Base-by-base conservation (phyloP, 805 yeast species). In the Candida endomychidarum region DNA sequence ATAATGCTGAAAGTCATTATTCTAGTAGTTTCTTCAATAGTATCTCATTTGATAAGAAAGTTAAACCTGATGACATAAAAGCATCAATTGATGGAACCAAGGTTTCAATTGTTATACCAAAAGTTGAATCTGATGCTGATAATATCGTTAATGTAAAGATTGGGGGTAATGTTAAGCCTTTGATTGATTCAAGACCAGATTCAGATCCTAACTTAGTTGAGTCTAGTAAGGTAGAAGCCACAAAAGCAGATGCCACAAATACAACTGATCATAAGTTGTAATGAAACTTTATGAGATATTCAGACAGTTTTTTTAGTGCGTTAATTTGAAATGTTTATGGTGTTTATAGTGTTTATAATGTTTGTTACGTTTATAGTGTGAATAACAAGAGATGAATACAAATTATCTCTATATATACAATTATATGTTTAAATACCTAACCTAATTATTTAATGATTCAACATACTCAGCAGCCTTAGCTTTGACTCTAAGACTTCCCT, bases 391-490 rank as follows among this genome's bases (percentile, higher is more conserved):
- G 18, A 11, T 6, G 9, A 28, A 7, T 11, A 28, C 6, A 7
- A 11, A 15, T 15, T 15, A 17, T 28, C 17, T 17, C 20, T 19
- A 20, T 18, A 19, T 17, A 29, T 29, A 19, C 12, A 29, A 18
- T 29, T n/a, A n/a, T n/a, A n/a, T n/a, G n/a, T n/a, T n/a, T n/a
- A n/a, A n/a, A n/a, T n/a, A n/a, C n/a, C n/a, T n/a, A n/a, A 29
- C 15, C 28, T 33, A 30, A 17, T 38, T 38, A n/a, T 31, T 39
- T 22, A 42, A 40, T 15, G 34, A 8, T 49, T 70, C 65, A 32
- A 81, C 90, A 53, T 74, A 89, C 54, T 87, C 93, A 29, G 81
- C 78, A 22, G 98, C 98, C 66, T 84, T 85, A 14, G 95, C 87
- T 71, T 88, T 90, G 39, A 90, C 96, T 47, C 86, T 81, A 47